phyloP scores from a whole-genome alignment of 2,329 filamentous ascomycete genomes.

The Rhexocercosporidium sp. region DNA sequence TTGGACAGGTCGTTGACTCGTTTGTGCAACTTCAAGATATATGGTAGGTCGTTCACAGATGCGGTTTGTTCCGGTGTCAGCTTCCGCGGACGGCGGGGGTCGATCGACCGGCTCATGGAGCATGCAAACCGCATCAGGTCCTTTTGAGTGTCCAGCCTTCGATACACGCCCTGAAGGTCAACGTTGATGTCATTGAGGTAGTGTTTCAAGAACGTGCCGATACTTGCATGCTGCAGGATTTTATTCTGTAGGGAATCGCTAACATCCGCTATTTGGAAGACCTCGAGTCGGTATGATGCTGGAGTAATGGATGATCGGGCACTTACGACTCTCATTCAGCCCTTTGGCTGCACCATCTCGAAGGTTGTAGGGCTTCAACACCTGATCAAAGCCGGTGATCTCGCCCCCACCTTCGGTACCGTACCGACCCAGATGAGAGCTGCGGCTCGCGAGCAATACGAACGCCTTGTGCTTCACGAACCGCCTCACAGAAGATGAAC shows the following conservation, averaged over 20 bases:
- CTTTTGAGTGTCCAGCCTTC: background rate
- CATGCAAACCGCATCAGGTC: background rate
- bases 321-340: background rate
- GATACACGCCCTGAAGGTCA: background rate
- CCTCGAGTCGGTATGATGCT: background rate
- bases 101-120: background rate
- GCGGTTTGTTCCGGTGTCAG: background rate
- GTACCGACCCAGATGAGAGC: background rate
- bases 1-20: background rate
- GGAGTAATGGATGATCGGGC: background rate
- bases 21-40: constrained; percentile 1
- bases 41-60: background rate
- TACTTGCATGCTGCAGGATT: background rate
- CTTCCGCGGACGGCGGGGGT: background rate
- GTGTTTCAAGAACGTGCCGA: background rate
- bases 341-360: background rate
- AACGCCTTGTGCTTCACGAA: background rate
- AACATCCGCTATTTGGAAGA: background rate
- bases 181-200: background rate
- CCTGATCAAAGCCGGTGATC: background rate
- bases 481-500: background rate
- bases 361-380: background rate
- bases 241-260: constrained; percentile 1
- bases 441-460: background rate
- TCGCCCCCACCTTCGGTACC: background rate